Evolutionary conservation across 2,329 filamentous ascomycete genomes (phyloP), one percentile per base, ranked within the genome.

Genomic region (Fusarium sp.): DNA sequence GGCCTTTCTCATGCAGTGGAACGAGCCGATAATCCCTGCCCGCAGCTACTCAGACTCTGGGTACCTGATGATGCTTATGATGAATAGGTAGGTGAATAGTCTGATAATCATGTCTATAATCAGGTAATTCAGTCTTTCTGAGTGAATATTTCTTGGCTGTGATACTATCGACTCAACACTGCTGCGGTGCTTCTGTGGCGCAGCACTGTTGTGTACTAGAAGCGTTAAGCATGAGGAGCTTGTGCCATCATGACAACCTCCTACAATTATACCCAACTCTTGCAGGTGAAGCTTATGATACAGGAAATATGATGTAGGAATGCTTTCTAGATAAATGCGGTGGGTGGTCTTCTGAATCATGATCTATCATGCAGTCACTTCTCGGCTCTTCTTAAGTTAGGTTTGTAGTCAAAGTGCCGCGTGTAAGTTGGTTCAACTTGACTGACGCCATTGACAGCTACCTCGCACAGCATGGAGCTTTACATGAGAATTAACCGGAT

Each of bases 1-100:
- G 35, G n/a, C 17, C 35, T 37, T 7, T 28, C 22, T 28, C 33
- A 26, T 11, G 19, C 35, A 19, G 61, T 64, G 58, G 63, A 57
- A 47, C 57, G 33, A 37, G 35, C 35, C 35, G 56, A 61, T 45
- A 22, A 37, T 19, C 5, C 28, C 19, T n/a, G 35, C 28, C 19
- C 15, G 35, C n/a, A n/a, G 7, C 17, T 19, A 10, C 35, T 14
- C 7, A 33, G 13, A 33, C 17, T 37, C 35, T 10, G 14, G 30
- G 17, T n/a, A 37, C 9, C n/a, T 37, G 28, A 30, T 10, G 9
- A 10, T 30, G 35, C 17, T 37, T n/a, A 37, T 37, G 35, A n/a
- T 10, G 35, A 17, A 30, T 28, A 28, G 26, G 26, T 28, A 11
- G 9, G 26, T 11, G 10, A 28, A 11, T 30, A 13, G 28, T 30